Evolutionary conservation across 257 asterid genomes (phyloP).

Genomic region (Nicotiana benthamiana): DNA sequence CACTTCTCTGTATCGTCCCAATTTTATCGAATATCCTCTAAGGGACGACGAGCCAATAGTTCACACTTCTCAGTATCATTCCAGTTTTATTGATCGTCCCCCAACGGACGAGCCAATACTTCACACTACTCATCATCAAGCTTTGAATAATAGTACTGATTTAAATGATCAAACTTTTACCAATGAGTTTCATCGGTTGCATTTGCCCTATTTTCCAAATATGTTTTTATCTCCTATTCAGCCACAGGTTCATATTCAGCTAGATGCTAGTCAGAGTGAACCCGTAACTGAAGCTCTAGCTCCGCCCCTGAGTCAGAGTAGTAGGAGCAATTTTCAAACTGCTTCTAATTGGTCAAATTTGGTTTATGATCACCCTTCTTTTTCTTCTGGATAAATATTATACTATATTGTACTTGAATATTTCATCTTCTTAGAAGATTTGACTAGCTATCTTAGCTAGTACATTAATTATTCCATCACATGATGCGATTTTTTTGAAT

Average conservation of each 20-base stretch:
- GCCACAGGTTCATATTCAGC: not conserved
- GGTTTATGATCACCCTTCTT: conserved; percentile 10
- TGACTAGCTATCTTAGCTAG: not conserved
- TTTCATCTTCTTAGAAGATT: not conserved
- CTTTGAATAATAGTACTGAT: too few relatives aligned
- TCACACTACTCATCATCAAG: not conserved
- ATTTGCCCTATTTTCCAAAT: not conserved
- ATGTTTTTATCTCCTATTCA: not conserved
- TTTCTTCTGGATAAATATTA: conserved; percentile 21
- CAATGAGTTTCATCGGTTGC: not conserved
- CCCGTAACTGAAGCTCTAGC: too few relatives aligned
- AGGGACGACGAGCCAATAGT: not conserved
- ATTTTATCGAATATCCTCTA: not conserved
- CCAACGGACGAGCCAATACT: not conserved
- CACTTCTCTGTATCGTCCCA: not conserved
- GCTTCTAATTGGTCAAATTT: conserved; percentile 5
- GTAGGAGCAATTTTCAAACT: not conserved
- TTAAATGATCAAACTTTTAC: too few relatives aligned
- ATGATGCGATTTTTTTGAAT: not conserved
- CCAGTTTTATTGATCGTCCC: not conserved
- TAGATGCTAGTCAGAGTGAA: not conserved
- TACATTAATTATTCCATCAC: not conserved
- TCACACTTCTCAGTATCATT: not conserved
- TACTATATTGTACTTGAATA: not conserved
- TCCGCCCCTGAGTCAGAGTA: not conserved